Evolutionary conservation across 371 early-diverging fungal species (phyloP).

Genomic region (Mortierella sp.): DNA sequence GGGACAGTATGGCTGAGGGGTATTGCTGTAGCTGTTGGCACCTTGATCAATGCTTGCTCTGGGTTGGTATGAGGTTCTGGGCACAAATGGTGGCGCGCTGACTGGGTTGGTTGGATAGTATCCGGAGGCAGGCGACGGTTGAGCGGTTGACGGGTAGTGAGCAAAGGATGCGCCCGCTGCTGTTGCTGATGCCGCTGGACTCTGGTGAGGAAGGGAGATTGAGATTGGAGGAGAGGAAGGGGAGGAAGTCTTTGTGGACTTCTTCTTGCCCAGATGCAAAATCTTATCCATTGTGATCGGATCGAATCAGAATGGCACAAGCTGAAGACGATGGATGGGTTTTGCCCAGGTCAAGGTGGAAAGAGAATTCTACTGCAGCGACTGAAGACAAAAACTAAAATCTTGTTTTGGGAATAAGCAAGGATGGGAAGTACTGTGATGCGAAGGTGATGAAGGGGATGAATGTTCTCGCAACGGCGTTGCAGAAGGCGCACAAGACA

Average conservation of each 20-base stretch:
- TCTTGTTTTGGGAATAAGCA: not conserved
- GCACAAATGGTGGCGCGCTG: constrained; percentile 7
- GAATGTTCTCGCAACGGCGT: too few relatives aligned
- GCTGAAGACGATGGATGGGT: not conserved
- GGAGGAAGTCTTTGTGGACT: constrained; percentile 18
- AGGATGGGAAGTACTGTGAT: not conserved
- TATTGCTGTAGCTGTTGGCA: not conserved
- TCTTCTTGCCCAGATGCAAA: constrained; percentile 30
- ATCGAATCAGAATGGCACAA: constrained; percentile 16
- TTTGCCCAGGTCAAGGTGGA: constrained; percentile 43
- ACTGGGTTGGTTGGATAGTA: not conserved
- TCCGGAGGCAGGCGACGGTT: constrained; percentile 1
- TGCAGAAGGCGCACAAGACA: too few relatives aligned
- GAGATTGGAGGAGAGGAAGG: constrained; percentile 15
- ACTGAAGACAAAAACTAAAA: too few relatives aligned
- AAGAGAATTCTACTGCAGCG: constrained; percentile 8
- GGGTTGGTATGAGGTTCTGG: constrained; percentile 9
- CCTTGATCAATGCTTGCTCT: constrained; percentile 7
- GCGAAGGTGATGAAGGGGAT: too few relatives aligned
- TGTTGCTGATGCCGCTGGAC: not conserved
- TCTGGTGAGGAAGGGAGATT: constrained; percentile 26
- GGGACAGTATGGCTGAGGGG: constrained; percentile 2
- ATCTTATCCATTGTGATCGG: constrained; percentile 16
- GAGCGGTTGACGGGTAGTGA: constrained; percentile 2
- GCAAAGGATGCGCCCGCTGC: not conserved